Conservation (phyloP, 192 early-diverging fungal genomes). For the Thamnidium elegans region DNA sequence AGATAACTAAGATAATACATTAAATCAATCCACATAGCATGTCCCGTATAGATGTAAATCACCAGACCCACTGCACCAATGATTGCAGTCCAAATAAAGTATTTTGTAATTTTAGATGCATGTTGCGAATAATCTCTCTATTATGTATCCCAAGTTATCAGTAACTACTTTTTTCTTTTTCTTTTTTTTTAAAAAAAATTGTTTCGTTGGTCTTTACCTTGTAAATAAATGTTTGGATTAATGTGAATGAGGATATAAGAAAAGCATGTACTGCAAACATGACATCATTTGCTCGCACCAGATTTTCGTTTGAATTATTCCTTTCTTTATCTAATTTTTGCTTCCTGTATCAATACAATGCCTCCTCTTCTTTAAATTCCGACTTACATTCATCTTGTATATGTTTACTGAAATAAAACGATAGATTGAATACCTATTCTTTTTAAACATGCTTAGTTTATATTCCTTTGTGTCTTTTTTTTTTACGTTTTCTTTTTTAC, state of each 20-base stretch:
- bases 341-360: not conserved
- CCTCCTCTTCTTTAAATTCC: not conserved
- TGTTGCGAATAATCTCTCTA: conserved; percentile 43
- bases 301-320: conserved; percentile 64
- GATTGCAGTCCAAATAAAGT: conserved; percentile 38
- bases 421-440: conserved; percentile 66
- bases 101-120: conserved; percentile 38
- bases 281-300: conserved; percentile 82
- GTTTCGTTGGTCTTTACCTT: conserved; percentile 41
- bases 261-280: conserved; percentile 88
- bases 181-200: not conserved
- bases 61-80: conserved; percentile 27
- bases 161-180: not conserved
- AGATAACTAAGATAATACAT: conserved; percentile 73
- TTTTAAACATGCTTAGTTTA: not conserved
- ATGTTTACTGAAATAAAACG: conserved; percentile 64
- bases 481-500: conserved; percentile 38
- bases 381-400: conserved; percentile 63
- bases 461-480: not conserved
- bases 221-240: conserved; percentile 65
- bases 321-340: conserved; percentile 58
- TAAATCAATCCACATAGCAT: conserved; percentile 51
- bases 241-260: conserved; percentile 53
- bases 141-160: conserved; percentile 5
- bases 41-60: conserved; percentile 17